Evolutionary conservation across 345 rosid species (phyloP).

Genomic region (Linum lewisii): DNA sequence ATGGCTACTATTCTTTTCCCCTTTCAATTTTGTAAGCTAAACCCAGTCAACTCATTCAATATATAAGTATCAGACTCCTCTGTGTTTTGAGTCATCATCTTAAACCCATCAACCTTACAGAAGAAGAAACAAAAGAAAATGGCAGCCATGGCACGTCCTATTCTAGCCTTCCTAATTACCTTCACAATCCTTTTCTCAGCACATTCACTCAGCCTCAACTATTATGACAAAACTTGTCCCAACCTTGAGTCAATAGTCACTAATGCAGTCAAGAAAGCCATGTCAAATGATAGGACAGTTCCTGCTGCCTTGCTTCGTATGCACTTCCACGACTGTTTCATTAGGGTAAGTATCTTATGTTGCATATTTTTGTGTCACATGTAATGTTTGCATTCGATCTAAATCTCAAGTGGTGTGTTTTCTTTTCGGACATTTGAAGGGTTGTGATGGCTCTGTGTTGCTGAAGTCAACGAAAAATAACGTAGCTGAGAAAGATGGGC

Average conservation of each 20-base stretch:
- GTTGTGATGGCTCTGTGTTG: conserved; percentile 83
- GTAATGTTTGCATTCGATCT: too few species aligned
- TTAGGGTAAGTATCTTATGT: conserved; percentile 21
- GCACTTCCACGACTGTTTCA: conserved; percentile 47
- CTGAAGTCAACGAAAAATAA: conserved; percentile 54
- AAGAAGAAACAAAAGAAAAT: conserved; percentile 11
- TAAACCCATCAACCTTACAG: not conserved
- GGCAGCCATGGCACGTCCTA: conserved; percentile 15
- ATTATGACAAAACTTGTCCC: conserved; percentile 40
- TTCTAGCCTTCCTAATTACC: conserved; percentile 18
- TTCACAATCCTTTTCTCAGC: conserved; percentile 1
- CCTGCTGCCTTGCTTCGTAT: conserved; percentile 39
- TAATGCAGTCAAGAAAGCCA: conserved; percentile 22
- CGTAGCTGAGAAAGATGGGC: conserved; percentile 85
- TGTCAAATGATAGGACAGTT: conserved; percentile 27
- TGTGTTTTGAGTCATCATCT: not conserved
- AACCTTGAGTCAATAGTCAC: conserved; percentile 22
- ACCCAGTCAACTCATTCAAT: not conserved
- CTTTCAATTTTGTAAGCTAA: too few species aligned
- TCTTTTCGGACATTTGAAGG: conserved; percentile 43
- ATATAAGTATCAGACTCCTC: not conserved
- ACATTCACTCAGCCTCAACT: conserved; percentile 27
- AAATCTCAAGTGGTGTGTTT: too few species aligned
- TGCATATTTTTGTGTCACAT: too few species aligned
- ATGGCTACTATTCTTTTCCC: too few species aligned